A percentile compares a stretch with the other conserved stretches of the same genome.
phyloP scores from a whole-genome alignment of 345 rosid genomes.

The Rhodomyrtus tomentosa region DNA sequence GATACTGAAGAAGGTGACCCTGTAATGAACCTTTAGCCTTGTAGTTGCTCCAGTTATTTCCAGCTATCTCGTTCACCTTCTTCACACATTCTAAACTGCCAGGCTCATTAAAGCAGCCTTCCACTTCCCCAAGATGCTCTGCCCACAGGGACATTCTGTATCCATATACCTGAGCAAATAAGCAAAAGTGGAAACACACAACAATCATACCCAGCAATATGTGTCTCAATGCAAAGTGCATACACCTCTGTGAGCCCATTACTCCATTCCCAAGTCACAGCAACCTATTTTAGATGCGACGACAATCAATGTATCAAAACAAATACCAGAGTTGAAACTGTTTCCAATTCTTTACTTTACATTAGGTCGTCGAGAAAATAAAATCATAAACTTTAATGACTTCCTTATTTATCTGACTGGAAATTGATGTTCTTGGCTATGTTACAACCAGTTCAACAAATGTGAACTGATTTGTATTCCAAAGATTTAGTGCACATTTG shows the following conservation, averaged over 20 bases:
- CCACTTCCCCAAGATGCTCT: slow-evolving; percentile 63
- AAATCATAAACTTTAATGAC: too few species aligned
- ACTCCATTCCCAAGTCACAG: neutral
- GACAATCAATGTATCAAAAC: neutral
- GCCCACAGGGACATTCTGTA: slow-evolving; percentile 93
- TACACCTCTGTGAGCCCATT: neutral
- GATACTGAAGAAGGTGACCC: slow-evolving; percentile 90
- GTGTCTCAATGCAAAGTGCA: neutral
- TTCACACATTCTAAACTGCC: slow-evolving; percentile 48
- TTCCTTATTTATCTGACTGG: neutral
- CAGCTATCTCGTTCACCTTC: slow-evolving; percentile 44
- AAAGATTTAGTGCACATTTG: neutral
- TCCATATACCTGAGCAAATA: slow-evolving; percentile 52
- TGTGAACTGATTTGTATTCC: neutral
- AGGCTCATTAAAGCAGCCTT: slow-evolving; percentile 34
- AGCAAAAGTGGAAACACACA: neutral
- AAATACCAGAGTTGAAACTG: neutral
- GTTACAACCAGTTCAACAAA: neutral
- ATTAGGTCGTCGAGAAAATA: too few species aligned
- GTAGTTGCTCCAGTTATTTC: slow-evolving; percentile 57
- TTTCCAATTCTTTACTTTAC: neutral
- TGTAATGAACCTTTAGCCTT: slow-evolving; percentile 19
- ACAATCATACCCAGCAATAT: neutral
- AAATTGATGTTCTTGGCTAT: rapidly evolving
- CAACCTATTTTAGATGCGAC: neutral